Percentiles rank a stretch among this genome's conserved stretches.
phyloP scores from a whole-genome alignment of 176 grass and related monocot genomes.

The Cenchrus fungigraminus region DNA sequence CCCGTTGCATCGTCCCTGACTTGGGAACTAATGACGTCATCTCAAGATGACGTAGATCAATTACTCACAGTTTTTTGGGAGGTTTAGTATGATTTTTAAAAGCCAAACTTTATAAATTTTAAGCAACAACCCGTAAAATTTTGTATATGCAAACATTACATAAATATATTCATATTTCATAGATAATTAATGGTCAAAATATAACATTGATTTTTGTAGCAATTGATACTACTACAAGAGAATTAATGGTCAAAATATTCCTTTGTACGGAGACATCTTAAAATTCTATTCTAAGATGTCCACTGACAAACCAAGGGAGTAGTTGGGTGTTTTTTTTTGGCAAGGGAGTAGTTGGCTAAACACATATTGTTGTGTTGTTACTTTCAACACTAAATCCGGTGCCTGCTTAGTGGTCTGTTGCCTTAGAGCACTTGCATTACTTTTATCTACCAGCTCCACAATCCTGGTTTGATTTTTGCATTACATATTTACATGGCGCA shows the following conservation, averaged over 20 bases:
- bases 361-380: background rate
- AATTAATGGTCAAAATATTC: background rate
- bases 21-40: background rate
- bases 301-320: background rate
- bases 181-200: background rate
- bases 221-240: background rate
- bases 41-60: background rate
- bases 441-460: conserved; percentile 4
- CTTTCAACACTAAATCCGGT: conserved; percentile 9
- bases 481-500: background rate
- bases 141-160: too few relatives aligned
- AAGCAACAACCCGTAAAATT: too few relatives aligned
- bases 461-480: background rate
- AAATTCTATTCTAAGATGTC: background rate
- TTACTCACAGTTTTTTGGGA: background rate
- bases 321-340: background rate
- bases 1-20: too few relatives aligned
- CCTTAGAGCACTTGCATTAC: conserved; percentile 20
- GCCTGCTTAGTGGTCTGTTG: background rate
- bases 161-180: too few relatives aligned
- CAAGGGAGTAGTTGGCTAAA: background rate
- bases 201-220: background rate
- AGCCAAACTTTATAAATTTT: too few relatives aligned
- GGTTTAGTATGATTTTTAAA: too few relatives aligned
- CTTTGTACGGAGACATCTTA: background rate